Conservation (phyloP, 257 asterid species). For the Leptodermis oblonga region DNA sequence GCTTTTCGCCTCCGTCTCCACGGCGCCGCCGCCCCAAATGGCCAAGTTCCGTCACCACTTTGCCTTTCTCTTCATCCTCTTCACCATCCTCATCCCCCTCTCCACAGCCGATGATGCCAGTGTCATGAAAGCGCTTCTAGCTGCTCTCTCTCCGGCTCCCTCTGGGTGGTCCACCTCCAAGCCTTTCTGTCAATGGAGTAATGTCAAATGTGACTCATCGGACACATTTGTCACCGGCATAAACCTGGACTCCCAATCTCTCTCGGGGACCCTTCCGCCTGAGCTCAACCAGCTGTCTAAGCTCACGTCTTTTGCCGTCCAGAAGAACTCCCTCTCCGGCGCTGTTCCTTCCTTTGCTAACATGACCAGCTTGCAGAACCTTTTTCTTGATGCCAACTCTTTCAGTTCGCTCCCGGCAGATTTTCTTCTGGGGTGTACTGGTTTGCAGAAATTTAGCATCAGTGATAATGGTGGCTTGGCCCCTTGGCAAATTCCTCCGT, state of each 20-base stretch:
- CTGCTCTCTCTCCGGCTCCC: slow-evolving; percentile 58
- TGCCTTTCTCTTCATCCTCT: slow-evolving; percentile 27
- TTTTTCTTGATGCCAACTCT: slow-evolving; percentile 50
- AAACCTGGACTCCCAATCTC: slow-evolving; percentile 42
- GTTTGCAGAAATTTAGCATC: slow-evolving; percentile 44
- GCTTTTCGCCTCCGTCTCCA: no score
- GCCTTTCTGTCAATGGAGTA: slow-evolving; percentile 57
- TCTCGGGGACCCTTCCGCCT: slow-evolving; percentile 65
- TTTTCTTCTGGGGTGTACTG: slow-evolving; percentile 54
- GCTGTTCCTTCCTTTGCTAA: slow-evolving; percentile 67
- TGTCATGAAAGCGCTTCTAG: slow-evolving; percentile 53
- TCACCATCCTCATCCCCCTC: slow-evolving; percentile 26
- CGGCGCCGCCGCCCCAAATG: slow-evolving; percentile 33
- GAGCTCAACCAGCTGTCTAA: slow-evolving; percentile 56
- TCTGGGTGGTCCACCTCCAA: slow-evolving; percentile 54
- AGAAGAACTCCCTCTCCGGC: slow-evolving; percentile 61
- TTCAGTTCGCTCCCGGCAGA: slow-evolving; percentile 46
- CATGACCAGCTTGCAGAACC: slow-evolving; percentile 42
- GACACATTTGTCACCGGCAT: slow-evolving; percentile 43
- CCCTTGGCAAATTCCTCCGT: slow-evolving; percentile 64
- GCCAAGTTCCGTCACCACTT: slow-evolving; percentile 25
- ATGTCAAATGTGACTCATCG: slow-evolving; percentile 53
- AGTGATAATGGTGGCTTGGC: slow-evolving; percentile 39
- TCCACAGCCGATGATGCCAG: slow-evolving; percentile 66
- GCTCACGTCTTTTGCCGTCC: slow-evolving; percentile 52